Conservation (phyloP, 1,284 basidiomycete genomes). For the Paramarasmius palmivorus region DNA sequence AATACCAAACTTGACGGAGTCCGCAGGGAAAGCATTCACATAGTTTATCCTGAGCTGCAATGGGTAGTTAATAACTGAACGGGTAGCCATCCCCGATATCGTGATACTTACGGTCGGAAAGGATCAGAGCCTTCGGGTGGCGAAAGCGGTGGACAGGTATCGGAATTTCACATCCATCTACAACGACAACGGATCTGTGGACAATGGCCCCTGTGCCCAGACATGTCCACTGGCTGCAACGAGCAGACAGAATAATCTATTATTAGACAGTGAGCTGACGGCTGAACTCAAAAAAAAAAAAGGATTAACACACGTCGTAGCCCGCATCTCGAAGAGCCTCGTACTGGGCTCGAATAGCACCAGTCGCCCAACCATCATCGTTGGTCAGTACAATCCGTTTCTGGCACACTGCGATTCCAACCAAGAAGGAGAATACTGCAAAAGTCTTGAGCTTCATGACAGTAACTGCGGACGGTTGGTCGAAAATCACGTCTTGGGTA, state of each 20-base stretch:
- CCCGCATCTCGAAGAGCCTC: constrained; percentile 29
- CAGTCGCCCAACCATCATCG: constrained; percentile 39
- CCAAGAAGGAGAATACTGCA: too few species aligned
- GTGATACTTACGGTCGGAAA: constrained; percentile 32
- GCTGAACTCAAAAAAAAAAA: too few species aligned
- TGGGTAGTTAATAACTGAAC: not conserved
- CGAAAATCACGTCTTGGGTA: too few species aligned
- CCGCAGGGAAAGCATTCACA: constrained; percentile 32
- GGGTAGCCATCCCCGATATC: not conserved
- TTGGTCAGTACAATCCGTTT: constrained; percentile 27
- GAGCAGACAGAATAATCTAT: constrained; percentile 41
- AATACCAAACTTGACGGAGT: constrained; percentile 37
- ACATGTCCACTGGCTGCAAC: constrained; percentile 38
- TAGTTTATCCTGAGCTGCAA: constrained; percentile 32
- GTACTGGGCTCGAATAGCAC: constrained; percentile 36
- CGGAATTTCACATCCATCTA: constrained; percentile 37
- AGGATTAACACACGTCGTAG: constrained; percentile 29
- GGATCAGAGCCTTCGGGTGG: constrained; percentile 38
- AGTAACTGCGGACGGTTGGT: too few species aligned
- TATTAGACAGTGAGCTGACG: too few species aligned
- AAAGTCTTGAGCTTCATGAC: too few species aligned
- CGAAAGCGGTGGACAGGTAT: constrained; percentile 37
- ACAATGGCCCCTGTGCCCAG: constrained; percentile 37
- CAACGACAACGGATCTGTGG: constrained; percentile 23
- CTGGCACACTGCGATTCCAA: not conserved